Conservation (phyloP, 1,284 basidiomycete species). For the Lentinus polychrous region DNA sequence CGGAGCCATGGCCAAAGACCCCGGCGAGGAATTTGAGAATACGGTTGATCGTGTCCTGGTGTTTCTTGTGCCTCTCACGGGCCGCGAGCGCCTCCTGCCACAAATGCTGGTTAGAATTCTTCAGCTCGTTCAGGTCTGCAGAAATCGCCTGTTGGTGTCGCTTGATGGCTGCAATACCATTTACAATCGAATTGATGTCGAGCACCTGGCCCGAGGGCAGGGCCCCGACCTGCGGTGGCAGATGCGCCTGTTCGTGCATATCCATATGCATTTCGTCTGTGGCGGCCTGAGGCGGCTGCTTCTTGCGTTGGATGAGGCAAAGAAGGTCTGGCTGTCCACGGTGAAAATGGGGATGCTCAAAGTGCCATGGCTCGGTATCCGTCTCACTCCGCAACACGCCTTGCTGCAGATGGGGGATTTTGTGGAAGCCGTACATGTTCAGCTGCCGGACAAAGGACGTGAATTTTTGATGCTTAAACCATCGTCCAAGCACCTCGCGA, state of each 20-base stretch:
- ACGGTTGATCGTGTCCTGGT: conserved; percentile 95
- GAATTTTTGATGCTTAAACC: conserved; percentile 97
- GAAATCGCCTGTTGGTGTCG: conserved; percentile 89
- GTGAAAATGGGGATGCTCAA: conserved; percentile 86
- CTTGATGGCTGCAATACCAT: conserved; percentile 84
- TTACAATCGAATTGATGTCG: conserved; percentile 73
- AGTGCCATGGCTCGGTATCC: conserved; percentile 90
- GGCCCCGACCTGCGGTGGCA: conserved; percentile 16
- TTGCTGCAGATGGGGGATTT: conserved; percentile 93
- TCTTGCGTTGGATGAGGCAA: conserved; percentile 83
- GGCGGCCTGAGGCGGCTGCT: conserved; percentile 33
- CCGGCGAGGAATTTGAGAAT: conserved; percentile 93
- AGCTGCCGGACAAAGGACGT: conserved; percentile 92
- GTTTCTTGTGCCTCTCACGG: conserved; percentile 78
- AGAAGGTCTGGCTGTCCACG: conserved; percentile 87
- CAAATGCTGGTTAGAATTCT: conserved; percentile 80
- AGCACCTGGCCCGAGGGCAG: conserved; percentile 46
- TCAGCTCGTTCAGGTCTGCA: conserved; percentile 82
- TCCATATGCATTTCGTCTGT: conserved; percentile 23
- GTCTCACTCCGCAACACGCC: conserved; percentile 81
- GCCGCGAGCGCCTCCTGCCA: conserved; percentile 90
- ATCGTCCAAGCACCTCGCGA: conserved; percentile 83
- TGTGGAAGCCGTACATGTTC: conserved; percentile 98
- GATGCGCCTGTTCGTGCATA: conserved; percentile 18
- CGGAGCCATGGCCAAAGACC: conserved; percentile 70